Base-by-base conservation (phyloP, 192 early-diverging fungal species). In the Podochytrium sp. region DNA sequence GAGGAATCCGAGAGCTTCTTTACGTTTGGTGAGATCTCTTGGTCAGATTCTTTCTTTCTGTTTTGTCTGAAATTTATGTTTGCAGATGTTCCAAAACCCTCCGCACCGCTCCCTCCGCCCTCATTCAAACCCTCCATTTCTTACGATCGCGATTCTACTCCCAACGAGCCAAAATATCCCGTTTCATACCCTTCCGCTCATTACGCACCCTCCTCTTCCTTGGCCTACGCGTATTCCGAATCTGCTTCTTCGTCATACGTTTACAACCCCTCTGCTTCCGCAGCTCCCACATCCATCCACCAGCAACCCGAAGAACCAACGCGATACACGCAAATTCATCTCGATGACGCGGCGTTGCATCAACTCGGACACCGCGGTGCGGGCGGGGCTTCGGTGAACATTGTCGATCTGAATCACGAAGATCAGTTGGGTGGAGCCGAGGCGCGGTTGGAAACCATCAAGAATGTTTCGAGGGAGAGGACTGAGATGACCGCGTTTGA, bases 391-490 rank as follows among this genome's bases (percentile, higher is more conserved):
- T 16, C 33, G 2, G 69, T 71, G 5, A 18, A 70, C 12, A 41
- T 70, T 37, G 52, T 71, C 2, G 69, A 71, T 43, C 25, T 71
- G 16, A 71, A 71, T 47, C 69, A 71, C 38, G 69, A 71, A 47
- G 69, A 71, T 59, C 69, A 71, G 37, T 32, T 71, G 1, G 69
- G 69, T 33, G 69, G 69, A 6, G 69, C 37, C 23, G 14, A 41
- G 25, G 40, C 25, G 27, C 53, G 69, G 29, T 20, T 59, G 56
- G 35, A 59, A 39, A 59, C 34, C 32, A 59, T 71, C 6, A 57
- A 59, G 56, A 71, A 71, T 33, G 4, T 71, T 35, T 58, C 52
- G 32, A 12, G 56, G 1, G 69, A 71, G 34, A 57, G 43, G 29
- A 41, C 42, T 14, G 69, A 71, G n/a, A 76, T 16, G 52, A 71